Conservation (phyloP, 2,329 filamentous ascomycete genomes). For the Ceratocystis destructans region DNA sequence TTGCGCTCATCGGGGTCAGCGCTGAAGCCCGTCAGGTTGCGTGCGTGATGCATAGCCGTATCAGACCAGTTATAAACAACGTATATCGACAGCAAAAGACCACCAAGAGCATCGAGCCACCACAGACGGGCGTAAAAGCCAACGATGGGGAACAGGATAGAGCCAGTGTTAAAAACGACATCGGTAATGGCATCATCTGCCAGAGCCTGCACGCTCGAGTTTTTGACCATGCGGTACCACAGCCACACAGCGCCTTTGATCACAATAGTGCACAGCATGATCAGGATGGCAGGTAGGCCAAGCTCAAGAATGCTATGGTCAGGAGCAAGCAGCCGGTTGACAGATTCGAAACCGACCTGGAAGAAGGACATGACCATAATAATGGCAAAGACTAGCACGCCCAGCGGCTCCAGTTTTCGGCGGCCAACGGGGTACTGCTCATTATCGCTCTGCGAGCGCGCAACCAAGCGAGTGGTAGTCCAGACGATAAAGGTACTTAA, state of each 20-base stretch:
- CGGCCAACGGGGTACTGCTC: constrained; percentile 69
- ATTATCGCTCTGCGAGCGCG: constrained; percentile 50
- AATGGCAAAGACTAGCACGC: constrained; percentile 67
- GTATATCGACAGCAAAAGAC: constrained; percentile 60
- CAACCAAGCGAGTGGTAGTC: constrained; percentile 60
- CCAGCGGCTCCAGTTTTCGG: constrained; percentile 62
- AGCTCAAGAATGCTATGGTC: constrained; percentile 61
- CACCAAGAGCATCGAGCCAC: constrained; percentile 74
- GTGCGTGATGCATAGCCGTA: constrained; percentile 63
- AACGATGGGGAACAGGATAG: constrained; percentile 70
- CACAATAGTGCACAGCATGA: constrained; percentile 69
- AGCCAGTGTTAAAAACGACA: constrained; percentile 82
- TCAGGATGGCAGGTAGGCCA: constrained; percentile 55
- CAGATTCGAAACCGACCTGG: constrained; percentile 60
- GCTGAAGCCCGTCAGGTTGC: constrained; percentile 65
- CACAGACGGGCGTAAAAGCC: constrained; percentile 64
- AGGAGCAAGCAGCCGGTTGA: constrained; percentile 45
- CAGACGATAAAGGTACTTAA: constrained; percentile 70
- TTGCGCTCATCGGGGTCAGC: constrained; percentile 72
- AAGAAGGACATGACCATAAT: constrained; percentile 79
- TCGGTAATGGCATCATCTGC: constrained; percentile 50
- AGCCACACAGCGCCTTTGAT: constrained; percentile 75
- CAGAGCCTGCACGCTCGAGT: constrained; percentile 72
- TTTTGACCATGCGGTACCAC: constrained; percentile 75
- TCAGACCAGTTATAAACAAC: constrained; percentile 69